A percentile compares a stretch with the other conserved stretches of the same genome.
These are phyloP conservation scores for Agrocybe pediades DNA, from an alignment of 768 basidiomycete species.

Conservation along the genomic window DNA sequence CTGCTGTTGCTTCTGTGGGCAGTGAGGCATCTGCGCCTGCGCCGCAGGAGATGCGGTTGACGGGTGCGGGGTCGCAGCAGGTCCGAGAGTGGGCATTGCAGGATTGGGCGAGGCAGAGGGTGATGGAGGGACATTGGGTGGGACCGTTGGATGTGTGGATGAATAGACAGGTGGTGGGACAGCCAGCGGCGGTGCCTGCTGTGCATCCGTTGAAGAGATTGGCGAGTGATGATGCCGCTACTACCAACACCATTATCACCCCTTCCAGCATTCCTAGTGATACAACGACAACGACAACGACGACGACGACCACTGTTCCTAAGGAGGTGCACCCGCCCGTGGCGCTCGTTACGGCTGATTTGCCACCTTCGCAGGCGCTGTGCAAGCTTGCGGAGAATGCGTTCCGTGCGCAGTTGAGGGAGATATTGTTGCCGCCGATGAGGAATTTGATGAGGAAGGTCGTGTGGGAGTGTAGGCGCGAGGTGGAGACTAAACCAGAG, in stretches of 20 bases:
- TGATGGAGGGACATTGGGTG: slow-evolving; percentile 77
- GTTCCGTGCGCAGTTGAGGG: slow-evolving; percentile 58
- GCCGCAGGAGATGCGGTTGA: slow-evolving; percentile 41
- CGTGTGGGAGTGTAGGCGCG: slow-evolving; percentile 67
- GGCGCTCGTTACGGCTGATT: slow-evolving; percentile 47
- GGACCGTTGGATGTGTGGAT: slow-evolving; percentile 76
- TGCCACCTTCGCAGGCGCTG: slow-evolving; percentile 63
- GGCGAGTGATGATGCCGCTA: slow-evolving; percentile 23
- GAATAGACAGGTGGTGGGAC: slow-evolving; percentile 38
- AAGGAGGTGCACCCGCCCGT: slow-evolving; percentile 52
- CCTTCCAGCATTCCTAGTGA: too few relatives aligned
- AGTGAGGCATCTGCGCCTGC: slow-evolving; percentile 49
- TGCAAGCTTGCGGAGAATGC: slow-evolving; percentile 65
- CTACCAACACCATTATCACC: too few relatives aligned
- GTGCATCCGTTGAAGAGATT: slow-evolving; percentile 47
- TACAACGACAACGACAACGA: too few relatives aligned
- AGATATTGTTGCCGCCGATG: slow-evolving; percentile 66
- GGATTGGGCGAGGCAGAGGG: slow-evolving; percentile 72
- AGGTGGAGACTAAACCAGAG: slow-evolving; percentile 32
- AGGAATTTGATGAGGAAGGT: slow-evolving; percentile 66
- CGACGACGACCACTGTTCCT: too few relatives aligned
- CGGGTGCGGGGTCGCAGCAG: slow-evolving; percentile 42
- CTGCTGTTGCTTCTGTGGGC: slow-evolving; percentile 31
- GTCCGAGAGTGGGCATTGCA: slow-evolving; percentile 59
- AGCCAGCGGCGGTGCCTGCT: slow-evolving; percentile 36